These are phyloP conservation scores for Ceratobasidium theobromae DNA, from an alignment of 1,284 basidiomycete genomes.

Conservation along the genomic window DNA sequence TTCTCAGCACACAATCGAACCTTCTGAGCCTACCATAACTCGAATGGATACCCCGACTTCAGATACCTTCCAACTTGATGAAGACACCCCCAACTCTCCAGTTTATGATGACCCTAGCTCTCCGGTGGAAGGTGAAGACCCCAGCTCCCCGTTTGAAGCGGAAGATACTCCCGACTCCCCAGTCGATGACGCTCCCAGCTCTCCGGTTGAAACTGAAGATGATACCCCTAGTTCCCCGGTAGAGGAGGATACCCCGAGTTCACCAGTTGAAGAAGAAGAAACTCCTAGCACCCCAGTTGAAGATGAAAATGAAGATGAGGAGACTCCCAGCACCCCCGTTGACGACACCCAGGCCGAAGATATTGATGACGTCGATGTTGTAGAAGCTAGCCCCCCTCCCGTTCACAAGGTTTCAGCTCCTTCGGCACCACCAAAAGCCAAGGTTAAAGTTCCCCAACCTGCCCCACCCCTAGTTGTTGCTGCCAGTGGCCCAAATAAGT, in stretches of 20 bases:
- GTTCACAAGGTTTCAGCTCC: constrained; percentile 20
- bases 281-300: too few relatives aligned
- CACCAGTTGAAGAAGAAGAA: too few relatives aligned
- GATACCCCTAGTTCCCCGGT: too few relatives aligned
- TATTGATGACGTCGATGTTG: neutral
- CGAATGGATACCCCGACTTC: constrained; percentile 2
- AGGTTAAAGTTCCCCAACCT: constrained; percentile 20
- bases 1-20: constrained; percentile 3
- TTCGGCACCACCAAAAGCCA: constrained; percentile 16
- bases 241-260: too few relatives aligned
- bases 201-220: neutral
- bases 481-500: constrained; percentile 14
- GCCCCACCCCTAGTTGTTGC: constrained; percentile 20
- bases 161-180: constrained; percentile 13
- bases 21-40: constrained; percentile 11
- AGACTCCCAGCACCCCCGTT: too few relatives aligned
- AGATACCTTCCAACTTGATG: too few relatives aligned
- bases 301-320: too few relatives aligned
- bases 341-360: neutral
- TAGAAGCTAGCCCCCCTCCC: too few relatives aligned
- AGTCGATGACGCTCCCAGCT: constrained; percentile 1
- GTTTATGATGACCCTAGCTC: too few relatives aligned
- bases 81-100: too few relatives aligned
- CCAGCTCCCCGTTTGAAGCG: too few relatives aligned
- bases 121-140: too few relatives aligned